phyloP scores from a whole-genome alignment of 2,329 filamentous ascomycete genomes.

The Coniochaeta sp. region DNA sequence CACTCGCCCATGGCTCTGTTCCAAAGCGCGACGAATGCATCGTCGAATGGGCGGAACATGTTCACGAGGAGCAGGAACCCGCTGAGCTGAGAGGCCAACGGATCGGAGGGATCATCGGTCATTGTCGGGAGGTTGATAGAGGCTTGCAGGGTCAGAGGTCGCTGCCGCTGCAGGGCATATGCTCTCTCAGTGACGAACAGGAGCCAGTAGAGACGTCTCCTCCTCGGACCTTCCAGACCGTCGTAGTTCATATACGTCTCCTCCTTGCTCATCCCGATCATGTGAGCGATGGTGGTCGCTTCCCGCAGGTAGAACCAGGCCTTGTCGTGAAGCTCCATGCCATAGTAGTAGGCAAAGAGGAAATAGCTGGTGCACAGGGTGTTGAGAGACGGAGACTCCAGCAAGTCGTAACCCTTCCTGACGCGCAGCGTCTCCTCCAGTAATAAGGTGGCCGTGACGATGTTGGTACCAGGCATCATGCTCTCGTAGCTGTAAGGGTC shows the following conservation, averaged over 20 bases:
- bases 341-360: conserved; percentile 65
- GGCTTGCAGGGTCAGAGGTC: conserved; percentile 63
- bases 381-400: conserved; percentile 48
- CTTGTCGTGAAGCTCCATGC: conserved; percentile 64
- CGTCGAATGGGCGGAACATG: conserved; percentile 61
- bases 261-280: conserved; percentile 55
- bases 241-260: conserved; percentile 55
- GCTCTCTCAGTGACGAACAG: conserved; percentile 65
- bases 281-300: conserved; percentile 62
- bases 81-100: conserved; percentile 42
- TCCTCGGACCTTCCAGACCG: conserved; percentile 52
- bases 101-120: conserved; percentile 53
- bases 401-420: conserved; percentile 55
- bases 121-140: conserved; percentile 60
- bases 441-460: conserved; percentile 58
- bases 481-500: conserved; percentile 51
- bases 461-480: conserved; percentile 49
- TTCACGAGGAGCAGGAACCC: conserved; percentile 54
- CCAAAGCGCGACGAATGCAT: conserved; percentile 57
- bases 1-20: conserved; percentile 56
- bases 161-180: conserved; percentile 64
- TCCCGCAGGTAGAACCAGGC: conserved; percentile 77
- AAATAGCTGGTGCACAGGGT: conserved; percentile 71
- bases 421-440: conserved; percentile 62
- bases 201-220: conserved; percentile 66